These are phyloP conservation scores for Diaporthe sp. DNA, from an alignment of 2,329 filamentous ascomycete species.

Conservation along the genomic window DNA sequence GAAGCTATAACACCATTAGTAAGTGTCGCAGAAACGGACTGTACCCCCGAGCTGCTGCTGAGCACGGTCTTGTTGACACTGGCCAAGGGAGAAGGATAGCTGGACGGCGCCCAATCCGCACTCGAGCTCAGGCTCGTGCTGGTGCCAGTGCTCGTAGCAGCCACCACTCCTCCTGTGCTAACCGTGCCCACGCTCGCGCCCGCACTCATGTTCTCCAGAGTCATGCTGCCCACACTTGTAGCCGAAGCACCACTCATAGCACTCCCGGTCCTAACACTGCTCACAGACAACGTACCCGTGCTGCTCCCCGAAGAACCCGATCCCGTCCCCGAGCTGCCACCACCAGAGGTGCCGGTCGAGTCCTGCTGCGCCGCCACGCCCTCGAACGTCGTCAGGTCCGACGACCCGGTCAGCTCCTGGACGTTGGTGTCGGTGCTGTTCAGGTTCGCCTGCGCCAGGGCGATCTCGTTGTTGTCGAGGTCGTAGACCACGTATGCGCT, in stretches of 20 bases:
- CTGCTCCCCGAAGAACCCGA: slow-evolving; percentile 9
- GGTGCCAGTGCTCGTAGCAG: slow-evolving; percentile 8
- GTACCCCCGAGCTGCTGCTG: slow-evolving; percentile 18
- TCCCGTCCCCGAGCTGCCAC: slow-evolving; percentile 9
- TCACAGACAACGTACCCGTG: slow-evolving; percentile 31
- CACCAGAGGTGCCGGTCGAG: slow-evolving; percentile 18
- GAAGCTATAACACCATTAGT: slow-evolving; percentile 35
- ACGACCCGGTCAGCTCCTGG: slow-evolving; percentile 58
- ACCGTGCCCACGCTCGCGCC: not conserved
- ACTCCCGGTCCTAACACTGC: slow-evolving; percentile 8
- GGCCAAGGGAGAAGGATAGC: not conserved
- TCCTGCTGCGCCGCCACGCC: slow-evolving; percentile 58
- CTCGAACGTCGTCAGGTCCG: slow-evolving; percentile 57
- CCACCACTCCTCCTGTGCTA: not conserved
- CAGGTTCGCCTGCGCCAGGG: slow-evolving; percentile 66
- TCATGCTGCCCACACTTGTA: slow-evolving; percentile 26
- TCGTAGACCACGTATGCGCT: slow-evolving; percentile 70
- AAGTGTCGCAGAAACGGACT: not conserved
- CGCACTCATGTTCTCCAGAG: not conserved
- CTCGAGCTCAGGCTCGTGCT: slow-evolving; percentile 6
- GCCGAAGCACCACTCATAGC: slow-evolving; percentile 33
- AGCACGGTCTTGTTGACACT: slow-evolving; percentile 4
- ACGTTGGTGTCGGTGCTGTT: slow-evolving; percentile 60
- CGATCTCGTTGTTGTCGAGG: slow-evolving; percentile 63
- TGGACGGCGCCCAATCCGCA: not conserved